phyloP scores from a whole-genome alignment of 169 alveolate genomes.

The Besnoitia besnoiti region DNA sequence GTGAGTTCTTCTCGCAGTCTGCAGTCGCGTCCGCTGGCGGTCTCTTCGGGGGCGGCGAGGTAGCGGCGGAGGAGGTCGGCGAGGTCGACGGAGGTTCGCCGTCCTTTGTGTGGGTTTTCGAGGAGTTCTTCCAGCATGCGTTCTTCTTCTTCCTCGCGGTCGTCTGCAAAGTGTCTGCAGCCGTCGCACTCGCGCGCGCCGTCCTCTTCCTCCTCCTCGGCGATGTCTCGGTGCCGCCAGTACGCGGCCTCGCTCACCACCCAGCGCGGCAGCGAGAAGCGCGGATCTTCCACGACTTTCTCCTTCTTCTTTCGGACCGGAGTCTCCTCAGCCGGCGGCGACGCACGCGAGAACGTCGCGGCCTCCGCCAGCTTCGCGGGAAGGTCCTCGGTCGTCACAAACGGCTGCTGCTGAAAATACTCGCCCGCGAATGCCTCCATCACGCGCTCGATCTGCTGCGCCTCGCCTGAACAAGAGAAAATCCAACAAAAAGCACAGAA shows the following conservation, averaged over 20 bases:
- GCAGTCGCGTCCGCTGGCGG: no score
- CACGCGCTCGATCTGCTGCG: slow-evolving; percentile 91
- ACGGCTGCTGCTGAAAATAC: slow-evolving; percentile 76
- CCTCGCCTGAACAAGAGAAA: slow-evolving; percentile 71
- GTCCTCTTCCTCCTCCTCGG: background rate
- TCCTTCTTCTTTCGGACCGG: background rate
- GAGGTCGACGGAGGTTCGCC: no score
- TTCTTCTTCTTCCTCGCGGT: no score
- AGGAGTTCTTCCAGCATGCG: no score
- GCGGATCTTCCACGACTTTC: background rate
- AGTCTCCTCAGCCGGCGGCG: background rate
- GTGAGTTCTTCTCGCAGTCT: no score
- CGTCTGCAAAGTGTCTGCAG: background rate
- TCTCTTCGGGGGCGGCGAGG: no score
- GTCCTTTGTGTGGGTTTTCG: no score
- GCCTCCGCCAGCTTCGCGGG: slow-evolving; percentile 36
- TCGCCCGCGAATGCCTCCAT: slow-evolving; percentile 86
- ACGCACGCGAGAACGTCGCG: background rate
- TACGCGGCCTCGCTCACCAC: slow-evolving; percentile 6
- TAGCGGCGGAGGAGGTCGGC: no score
- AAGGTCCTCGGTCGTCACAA: slow-evolving; percentile 36
- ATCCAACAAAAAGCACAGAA: background rate
- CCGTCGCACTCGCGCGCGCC: background rate
- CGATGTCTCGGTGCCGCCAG: background rate
- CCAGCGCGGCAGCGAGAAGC: slow-evolving; percentile 24